Evolutionary conservation across 2,329 filamentous ascomycete genomes (phyloP).

Genomic region (Paracorniculantispora psalliotae): DNA sequence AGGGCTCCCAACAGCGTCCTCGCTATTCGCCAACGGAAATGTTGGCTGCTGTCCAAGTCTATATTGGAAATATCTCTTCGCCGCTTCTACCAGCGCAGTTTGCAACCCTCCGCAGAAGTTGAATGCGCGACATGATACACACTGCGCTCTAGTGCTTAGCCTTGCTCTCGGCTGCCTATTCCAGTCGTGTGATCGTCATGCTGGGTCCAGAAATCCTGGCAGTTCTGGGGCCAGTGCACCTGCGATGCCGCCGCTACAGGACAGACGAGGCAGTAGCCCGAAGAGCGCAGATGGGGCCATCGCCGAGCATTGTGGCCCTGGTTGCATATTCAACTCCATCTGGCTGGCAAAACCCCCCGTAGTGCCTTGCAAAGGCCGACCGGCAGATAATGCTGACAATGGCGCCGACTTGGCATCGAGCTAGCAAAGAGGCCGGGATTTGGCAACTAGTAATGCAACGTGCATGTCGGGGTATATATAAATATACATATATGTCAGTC

Average conservation of each 20-base stretch:
- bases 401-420: not conserved
- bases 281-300: not conserved
- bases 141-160: not conserved
- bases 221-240: not conserved
- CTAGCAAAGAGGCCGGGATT: not conserved
- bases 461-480: not conserved
- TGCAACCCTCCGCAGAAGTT: not conserved
- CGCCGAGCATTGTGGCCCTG: not conserved
- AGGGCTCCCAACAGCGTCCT: too few relatives aligned
- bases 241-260: not conserved
- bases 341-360: not conserved
- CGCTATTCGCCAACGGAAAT: too few relatives aligned
- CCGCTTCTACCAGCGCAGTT: not conserved
- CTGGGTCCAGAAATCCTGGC: not conserved
- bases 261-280: not conserved
- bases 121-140: not conserved
- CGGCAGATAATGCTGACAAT: not conserved
- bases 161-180: not conserved
- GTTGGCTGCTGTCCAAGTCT: not conserved
- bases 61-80: not conserved
- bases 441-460: not conserved
- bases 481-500: too few relatives aligned
- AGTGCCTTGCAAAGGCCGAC: not conserved
- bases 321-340: not conserved
- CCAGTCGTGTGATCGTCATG: not conserved